Percentiles rank a stretch among this genome's conserved stretches.
These are phyloP conservation scores for Myxozyma udenii DNA, from an alignment of 805 yeast genomes.

Conservation along the genomic window DNA sequence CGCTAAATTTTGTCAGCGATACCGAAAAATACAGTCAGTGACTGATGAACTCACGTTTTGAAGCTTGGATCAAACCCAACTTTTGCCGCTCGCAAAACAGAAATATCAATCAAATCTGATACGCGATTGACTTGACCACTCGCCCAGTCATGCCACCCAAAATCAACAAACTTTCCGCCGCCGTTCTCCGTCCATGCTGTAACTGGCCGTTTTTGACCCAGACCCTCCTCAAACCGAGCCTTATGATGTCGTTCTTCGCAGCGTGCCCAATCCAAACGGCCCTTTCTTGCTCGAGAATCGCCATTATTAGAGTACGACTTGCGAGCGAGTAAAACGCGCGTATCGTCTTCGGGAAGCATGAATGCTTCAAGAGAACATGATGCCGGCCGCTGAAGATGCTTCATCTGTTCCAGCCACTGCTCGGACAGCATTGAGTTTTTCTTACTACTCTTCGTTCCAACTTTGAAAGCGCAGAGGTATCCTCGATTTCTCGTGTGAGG, in stretches of 20 bases:
- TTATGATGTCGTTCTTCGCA: conserved; percentile 14
- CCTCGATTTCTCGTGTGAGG: conserved; percentile 16
- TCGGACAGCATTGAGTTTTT: neutral
- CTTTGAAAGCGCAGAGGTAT: conserved; percentile 12
- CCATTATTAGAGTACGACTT: neutral
- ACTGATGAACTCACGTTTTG: conserved; percentile 5
- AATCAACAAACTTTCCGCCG: conserved; percentile 3
- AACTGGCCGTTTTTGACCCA: conserved; percentile 9
- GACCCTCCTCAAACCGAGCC: conserved; percentile 9
- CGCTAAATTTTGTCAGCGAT: neutral
- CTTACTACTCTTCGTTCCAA: neutral
- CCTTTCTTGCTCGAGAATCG: neutral
- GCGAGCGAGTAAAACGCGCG: conserved; percentile 7
- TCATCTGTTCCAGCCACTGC: conserved; percentile 6
- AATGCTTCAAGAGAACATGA: conserved; percentile 16
- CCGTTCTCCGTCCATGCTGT: conserved; percentile 13
- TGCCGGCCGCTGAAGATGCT: conserved; percentile 7
- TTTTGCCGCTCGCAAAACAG: conserved; percentile 10
- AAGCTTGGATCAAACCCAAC: conserved; percentile 10
- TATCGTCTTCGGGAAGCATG: conserved; percentile 14
- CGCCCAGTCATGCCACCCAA: conserved; percentile 16
- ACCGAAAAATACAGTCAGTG: neutral
- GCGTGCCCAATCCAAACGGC: conserved; percentile 10
- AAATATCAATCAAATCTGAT: conserved; percentile 11
- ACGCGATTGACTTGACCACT: conserved; percentile 13